Percentiles rank a stretch among this genome's conserved stretches.
These are phyloP conservation scores for Mycena citricolor DNA, from an alignment of 1,284 basidiomycete genomes.

Conservation along the genomic window DNA sequence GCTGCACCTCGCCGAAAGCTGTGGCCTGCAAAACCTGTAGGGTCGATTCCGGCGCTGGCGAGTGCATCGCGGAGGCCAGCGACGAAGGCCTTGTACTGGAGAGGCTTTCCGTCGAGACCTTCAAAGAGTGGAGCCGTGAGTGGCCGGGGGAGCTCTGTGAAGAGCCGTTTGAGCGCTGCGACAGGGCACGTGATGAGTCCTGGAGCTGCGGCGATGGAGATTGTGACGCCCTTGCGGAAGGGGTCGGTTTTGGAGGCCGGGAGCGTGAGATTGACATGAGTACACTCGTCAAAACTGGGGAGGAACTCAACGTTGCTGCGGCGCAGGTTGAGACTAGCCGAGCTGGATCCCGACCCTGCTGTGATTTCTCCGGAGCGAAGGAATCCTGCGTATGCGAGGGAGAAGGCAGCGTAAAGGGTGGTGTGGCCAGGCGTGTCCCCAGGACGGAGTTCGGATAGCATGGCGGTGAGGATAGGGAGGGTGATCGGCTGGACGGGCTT, in stretches of 20 bases:
- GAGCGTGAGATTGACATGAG: conserved; percentile 31
- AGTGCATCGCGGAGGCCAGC: conserved; percentile 21
- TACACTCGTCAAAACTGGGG: conserved; percentile 26
- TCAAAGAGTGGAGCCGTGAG: conserved; percentile 16
- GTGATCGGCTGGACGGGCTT: conserved; percentile 33
- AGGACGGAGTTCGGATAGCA: conserved; percentile 6
- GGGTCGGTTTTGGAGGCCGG: conserved; percentile 41
- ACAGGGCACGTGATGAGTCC: conserved; percentile 25
- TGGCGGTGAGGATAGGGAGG: conserved; percentile 26
- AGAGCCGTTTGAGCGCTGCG: conserved; percentile 22
- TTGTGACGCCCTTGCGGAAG: conserved; percentile 33
- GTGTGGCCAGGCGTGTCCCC: conserved; percentile 12
- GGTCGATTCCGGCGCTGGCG: conserved; percentile 20
- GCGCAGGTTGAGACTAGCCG: conserved; percentile 28
- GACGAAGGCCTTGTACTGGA: conserved; percentile 25
- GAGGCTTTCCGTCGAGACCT: conserved; percentile 8
- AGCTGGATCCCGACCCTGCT: conserved; percentile 21
- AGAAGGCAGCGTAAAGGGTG: conserved; percentile 26
- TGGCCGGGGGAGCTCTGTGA: conserved; percentile 5
- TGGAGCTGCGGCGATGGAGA: conserved; percentile 23
- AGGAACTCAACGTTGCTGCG: conserved; percentile 30
- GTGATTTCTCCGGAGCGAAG: conserved; percentile 35
- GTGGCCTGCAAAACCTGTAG: conserved; percentile 31
- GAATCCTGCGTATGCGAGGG: conserved; percentile 32
- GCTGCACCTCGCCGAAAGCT: conserved; percentile 30